Evolutionary conservation across 2,329 filamentous ascomycete species (phyloP), one percentile per base, ranked within the genome.

Genomic region (Paracorniculantispora psalliotae): DNA sequence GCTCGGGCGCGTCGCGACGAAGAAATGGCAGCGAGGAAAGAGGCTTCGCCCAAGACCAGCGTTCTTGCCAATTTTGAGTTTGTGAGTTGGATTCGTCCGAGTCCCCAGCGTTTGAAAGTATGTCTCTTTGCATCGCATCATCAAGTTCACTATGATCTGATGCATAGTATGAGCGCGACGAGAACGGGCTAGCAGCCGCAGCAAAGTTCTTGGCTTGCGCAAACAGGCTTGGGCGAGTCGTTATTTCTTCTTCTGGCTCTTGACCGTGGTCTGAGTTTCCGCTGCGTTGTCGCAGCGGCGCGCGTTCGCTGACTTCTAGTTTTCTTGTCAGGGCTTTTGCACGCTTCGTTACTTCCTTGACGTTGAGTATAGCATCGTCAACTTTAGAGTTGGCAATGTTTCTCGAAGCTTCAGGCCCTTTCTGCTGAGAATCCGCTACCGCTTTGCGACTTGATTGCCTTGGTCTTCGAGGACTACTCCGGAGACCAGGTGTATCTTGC

Each of bases 41-140:
- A 4, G 68, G 64, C 37, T 63, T 59, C 7, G 69, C 25, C 64
- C 64, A 63, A 25, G 54, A 55, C 64, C 68, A 60, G 37, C 63
- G 58, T 44, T 63, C 64, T 17, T 57, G 61, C 63, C 66, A 64
- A 1, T 33, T 49, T 19, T 52, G 54, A 10, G 48, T n/a, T n/a
- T n/a, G 52, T 23, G 54, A 41, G 35, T 51, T 55, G 12, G 50
- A 59, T 39, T 60, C 55, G 13, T 59, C 56, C 39, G 64, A 43
- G 35, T 59, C 62, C 48, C 61, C 60, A 13, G 23, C 47, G 12
- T 46, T 51, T 23, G 48, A 51, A 13, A 44, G 47, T 12, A 68
- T 67, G 12, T 64, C 62, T 35, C 60, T 57, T 46, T 67, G 65
- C 21, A 68, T 61, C 4, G 61, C 66, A 26, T 65, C 65, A 17